phyloP scores from a whole-genome alignment of 768 basidiomycete species.

The Rhodosporidiobolus sp. region DNA sequence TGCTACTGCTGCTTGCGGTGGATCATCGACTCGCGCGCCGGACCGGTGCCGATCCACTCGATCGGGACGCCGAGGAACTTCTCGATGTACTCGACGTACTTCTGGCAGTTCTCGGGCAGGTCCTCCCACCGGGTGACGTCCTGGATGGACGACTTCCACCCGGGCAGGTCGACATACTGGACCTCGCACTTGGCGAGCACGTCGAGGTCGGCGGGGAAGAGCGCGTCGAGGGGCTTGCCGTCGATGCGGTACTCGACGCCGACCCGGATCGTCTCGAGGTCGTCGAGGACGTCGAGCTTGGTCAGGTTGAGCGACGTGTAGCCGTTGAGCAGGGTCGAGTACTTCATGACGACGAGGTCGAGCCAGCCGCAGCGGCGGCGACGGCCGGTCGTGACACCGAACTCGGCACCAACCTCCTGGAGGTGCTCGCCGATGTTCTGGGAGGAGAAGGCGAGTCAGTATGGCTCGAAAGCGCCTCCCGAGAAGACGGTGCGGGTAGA shows the following conservation, averaged over 20 bases:
- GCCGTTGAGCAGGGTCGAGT: slow-evolving; percentile 91
- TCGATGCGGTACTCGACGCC: slow-evolving; percentile 74
- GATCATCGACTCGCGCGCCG: slow-evolving; percentile 48
- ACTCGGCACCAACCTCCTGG: slow-evolving; percentile 91
- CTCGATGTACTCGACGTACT: slow-evolving; percentile 85
- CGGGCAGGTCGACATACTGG: slow-evolving; percentile 80
- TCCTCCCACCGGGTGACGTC: slow-evolving; percentile 62
- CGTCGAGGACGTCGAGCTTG: slow-evolving; percentile 89
- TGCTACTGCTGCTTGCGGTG: neutral
- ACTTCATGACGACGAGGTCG: slow-evolving; percentile 88
- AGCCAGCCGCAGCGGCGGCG: slow-evolving; percentile 94
- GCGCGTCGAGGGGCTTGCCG: slow-evolving; percentile 72
- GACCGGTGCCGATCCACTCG: slow-evolving; percentile 91
- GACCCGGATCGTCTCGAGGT: slow-evolving; percentile 79
- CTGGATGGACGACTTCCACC: slow-evolving; percentile 81
- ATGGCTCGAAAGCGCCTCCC: too few relatives aligned
- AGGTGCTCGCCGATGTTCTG: slow-evolving; percentile 79
- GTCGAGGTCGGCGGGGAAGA: slow-evolving; percentile 78
- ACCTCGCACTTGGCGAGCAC: slow-evolving; percentile 74
- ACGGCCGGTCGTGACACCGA: slow-evolving; percentile 87
- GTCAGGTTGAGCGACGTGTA: slow-evolving; percentile 92
- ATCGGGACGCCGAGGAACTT: slow-evolving; percentile 66
- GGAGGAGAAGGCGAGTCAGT: neutral
- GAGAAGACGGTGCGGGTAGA: too few relatives aligned
- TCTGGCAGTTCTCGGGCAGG: slow-evolving; percentile 77